Percentiles rank a stretch among this genome's conserved stretches.
These are phyloP conservation scores for Blastocystis sp. DNA, from an alignment of 352 stramenopile genomes.

Conservation along the genomic window DNA sequence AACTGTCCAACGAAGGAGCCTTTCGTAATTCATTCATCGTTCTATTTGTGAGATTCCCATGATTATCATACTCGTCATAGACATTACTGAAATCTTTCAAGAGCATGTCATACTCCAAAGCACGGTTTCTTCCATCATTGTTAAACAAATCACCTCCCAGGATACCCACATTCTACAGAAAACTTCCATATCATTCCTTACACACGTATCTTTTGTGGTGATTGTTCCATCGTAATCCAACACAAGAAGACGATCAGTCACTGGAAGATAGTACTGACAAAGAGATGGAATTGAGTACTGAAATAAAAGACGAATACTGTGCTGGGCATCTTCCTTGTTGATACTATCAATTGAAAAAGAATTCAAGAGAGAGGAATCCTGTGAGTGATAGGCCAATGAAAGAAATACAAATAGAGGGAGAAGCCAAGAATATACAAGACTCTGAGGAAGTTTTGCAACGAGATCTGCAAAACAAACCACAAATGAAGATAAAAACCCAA, in stretches of 20 bases:
- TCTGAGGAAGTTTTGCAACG: not conserved
- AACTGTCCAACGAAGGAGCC: not conserved
- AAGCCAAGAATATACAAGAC: not conserved
- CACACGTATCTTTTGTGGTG: conserved; percentile 17
- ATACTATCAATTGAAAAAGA: not conserved
- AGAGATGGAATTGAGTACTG: not conserved
- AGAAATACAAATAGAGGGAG: not conserved
- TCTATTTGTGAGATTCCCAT: not conserved
- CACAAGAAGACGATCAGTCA: not conserved
- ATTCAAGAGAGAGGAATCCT: not conserved
- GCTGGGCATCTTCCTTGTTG: not conserved
- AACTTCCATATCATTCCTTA: not conserved
- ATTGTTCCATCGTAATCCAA: conserved; percentile 51
- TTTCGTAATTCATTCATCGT: not conserved
- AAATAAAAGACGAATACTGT: not conserved
- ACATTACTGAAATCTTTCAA: not conserved
- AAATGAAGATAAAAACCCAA: not conserved
- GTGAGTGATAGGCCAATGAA: not conserved
- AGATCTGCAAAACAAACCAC: not conserved
- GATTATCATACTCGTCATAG: not conserved
- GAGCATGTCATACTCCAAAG: not conserved
- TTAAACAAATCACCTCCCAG: conserved; percentile 32
- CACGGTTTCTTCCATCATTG: not conserved
- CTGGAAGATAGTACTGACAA: not conserved
- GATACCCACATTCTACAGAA: conserved; percentile 11